Evolutionary conservation across 2,329 filamentous ascomycete species (phyloP), one percentile per base, ranked within the genome.

Genomic region (Mollisiaceae sp.): DNA sequence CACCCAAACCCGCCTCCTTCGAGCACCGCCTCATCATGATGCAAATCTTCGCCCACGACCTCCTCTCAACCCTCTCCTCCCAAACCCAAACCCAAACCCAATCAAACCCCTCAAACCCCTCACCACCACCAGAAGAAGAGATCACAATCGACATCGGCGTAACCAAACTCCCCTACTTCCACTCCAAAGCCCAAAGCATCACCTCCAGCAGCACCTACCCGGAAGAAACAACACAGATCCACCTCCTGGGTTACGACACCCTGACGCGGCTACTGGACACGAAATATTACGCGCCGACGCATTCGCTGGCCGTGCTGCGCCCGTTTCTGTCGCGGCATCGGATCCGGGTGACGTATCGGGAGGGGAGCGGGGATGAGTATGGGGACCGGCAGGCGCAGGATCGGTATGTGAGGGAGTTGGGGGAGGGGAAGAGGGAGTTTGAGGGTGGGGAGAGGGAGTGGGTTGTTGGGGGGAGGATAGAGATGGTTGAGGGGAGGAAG

Each of bases 211-310:
- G 79, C 0, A 79, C 80, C 43, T 87, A 74, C 70, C 50, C 63
- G 52, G 14, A 36, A 73, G 60, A 60, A 9, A 66, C 63, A 8
- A 79, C 83, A 61, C 90, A 93, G 72, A 79, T 91, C 4, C 91
- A 91, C 72, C 83, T 94, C 2, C 85, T 87, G 1, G 92, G 92
- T 35, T 94, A 88, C 75, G 91, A 94, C 72, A 94, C 91, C 0
- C 78, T 94, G 8, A 86, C 90, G 18, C 85, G 91, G 22, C 86
- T 94, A 60, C 86, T 91, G 62, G 82, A 91, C 58, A 84, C 89
- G 0, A 91, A 90, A 75, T 94, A 94, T 78, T 92, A 93, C 74
- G 75, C 62, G 68, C 80, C 73, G 41, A 76, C 63, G 74, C 80
- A 74, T 71, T 85, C 90, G 67, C 80, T 86, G 14, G 77, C 76